These are phyloP conservation scores for Tricholomella constricta DNA, from an alignment of 768 basidiomycete genomes.

Conservation along the genomic window DNA sequence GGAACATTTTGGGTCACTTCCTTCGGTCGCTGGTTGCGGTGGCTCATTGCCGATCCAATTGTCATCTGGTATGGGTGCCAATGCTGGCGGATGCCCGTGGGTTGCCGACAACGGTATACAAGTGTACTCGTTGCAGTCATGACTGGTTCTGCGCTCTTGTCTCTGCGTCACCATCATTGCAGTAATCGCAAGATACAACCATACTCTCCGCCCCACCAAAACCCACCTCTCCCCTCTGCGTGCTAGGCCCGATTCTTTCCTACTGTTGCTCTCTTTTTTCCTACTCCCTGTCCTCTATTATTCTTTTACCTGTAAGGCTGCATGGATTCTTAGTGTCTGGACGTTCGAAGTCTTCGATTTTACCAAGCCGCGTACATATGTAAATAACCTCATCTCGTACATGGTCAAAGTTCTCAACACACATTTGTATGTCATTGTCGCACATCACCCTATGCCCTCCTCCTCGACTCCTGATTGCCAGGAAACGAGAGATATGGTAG, in stretches of 20 bases:
- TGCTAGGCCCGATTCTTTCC: constrained; percentile 15
- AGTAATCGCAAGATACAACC: too few species aligned
- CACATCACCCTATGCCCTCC: background rate
- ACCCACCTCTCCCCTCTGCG: constrained; percentile 11
- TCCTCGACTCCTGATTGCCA: background rate
- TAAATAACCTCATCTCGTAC: constrained; percentile 1
- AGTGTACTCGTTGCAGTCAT: constrained; percentile 18
- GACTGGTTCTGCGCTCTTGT: background rate
- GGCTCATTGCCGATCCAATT: constrained; percentile 2
- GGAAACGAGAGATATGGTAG: background rate
- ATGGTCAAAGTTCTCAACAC: background rate
- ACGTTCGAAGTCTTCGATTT: constrained; percentile 16
- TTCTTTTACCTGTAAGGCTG: constrained; percentile 14
- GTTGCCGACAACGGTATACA: constrained; percentile 3
- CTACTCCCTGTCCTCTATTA: constrained; percentile 14
- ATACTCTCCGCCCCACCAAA: background rate
- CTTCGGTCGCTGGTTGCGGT: constrained; percentile 1
- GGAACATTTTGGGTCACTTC: constrained; percentile 1
- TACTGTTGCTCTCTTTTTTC: constrained; percentile 14
- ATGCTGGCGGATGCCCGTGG: background rate
- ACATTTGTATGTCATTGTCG: constrained; percentile 6
- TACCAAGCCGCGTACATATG: constrained; percentile 9
- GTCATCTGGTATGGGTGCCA: constrained; percentile 1
- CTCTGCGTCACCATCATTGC: background rate
- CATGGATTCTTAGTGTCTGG: constrained; percentile 17